phyloP scores from a whole-genome alignment of 176 grass and related monocot species.

The Carex parvula region DNA sequence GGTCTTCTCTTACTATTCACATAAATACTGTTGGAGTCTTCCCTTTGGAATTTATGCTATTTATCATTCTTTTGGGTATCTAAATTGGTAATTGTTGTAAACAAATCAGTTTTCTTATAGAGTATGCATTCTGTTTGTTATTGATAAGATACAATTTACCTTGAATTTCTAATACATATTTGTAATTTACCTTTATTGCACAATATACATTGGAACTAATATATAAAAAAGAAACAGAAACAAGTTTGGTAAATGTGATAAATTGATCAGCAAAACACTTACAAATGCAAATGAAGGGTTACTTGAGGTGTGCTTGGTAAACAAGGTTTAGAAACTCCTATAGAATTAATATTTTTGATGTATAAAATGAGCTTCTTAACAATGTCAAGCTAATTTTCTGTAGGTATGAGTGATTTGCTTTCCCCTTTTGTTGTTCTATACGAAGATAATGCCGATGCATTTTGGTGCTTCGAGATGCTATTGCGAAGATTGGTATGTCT shows the following conservation, averaged over 20 bases:
- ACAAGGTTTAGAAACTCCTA: too few species aligned
- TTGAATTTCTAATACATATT: not conserved
- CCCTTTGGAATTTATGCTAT: constrained; percentile 9
- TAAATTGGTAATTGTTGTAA: not conserved
- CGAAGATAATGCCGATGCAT: constrained; percentile 92
- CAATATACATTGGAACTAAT: not conserved
- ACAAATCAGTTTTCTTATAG: not conserved
- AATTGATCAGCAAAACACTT: not conserved
- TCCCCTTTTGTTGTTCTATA: constrained; percentile 98
- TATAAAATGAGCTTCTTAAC: too few species aligned
- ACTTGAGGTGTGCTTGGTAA: not conserved
- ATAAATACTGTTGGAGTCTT: not conserved
- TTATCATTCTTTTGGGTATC: not conserved
- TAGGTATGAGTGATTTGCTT: constrained; percentile 98
- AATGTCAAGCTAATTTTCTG: constrained; percentile 6
- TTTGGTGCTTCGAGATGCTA: constrained; percentile 99
- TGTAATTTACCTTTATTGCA: not conserved
- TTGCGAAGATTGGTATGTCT: constrained; percentile 91
- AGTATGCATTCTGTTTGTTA: not conserved
- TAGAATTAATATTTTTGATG: too few species aligned
- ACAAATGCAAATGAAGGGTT: not conserved
- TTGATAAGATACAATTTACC: not conserved
- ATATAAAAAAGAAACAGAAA: not conserved
- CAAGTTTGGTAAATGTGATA: not conserved
- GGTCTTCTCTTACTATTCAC: not conserved